Percentiles rank a stretch among this genome's conserved stretches.
These are phyloP conservation scores for Candida gigantensis DNA, from an alignment of 1,139 yeast species.

Conservation along the genomic window DNA sequence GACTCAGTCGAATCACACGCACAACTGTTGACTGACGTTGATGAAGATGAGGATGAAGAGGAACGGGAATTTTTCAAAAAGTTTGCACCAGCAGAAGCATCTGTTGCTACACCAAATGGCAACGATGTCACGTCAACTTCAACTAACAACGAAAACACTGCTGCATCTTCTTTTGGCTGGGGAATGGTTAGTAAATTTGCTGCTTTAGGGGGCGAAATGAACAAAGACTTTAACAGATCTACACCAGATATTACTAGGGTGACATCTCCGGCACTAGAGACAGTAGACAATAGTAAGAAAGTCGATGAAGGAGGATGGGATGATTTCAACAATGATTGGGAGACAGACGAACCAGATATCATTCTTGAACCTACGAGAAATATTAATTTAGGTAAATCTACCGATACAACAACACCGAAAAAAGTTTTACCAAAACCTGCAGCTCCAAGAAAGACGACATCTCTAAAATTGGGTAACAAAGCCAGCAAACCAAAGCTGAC, in stretches of 20 bases:
- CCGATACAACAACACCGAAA: constrained; percentile 10
- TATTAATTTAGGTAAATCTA: constrained; percentile 12
- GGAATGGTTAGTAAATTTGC: constrained; percentile 39
- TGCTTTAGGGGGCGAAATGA: constrained; percentile 31
- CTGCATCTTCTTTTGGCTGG: constrained; percentile 26
- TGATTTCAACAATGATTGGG: constrained; percentile 19
- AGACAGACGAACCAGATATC: constrained; percentile 12
- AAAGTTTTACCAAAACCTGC: constrained; percentile 14
- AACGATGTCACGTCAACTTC: constrained; percentile 4
- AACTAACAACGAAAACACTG: neutral
- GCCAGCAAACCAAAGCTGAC: constrained; percentile 25
- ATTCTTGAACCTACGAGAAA: constrained; percentile 13
- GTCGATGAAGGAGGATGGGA: constrained; percentile 15
- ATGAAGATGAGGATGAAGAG: constrained; percentile 44
- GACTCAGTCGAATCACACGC: constrained; percentile 67
- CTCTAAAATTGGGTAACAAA: constrained; percentile 30
- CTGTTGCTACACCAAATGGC: neutral
- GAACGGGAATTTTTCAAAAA: constrained; percentile 34
- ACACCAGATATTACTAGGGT: constrained; percentile 42
- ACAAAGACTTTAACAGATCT: constrained; percentile 39
- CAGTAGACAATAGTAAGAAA: constrained; percentile 14
- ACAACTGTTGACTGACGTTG: constrained; percentile 48
- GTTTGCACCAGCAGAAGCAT: constrained; percentile 22
- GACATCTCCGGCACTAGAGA: constrained; percentile 24
- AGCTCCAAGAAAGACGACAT: constrained; percentile 11